A percentile compares a stretch with the other conserved stretches of the same genome.
phyloP scores from a whole-genome alignment of 2,329 filamentous ascomycete genomes.

The Xylariaceae sp. region DNA sequence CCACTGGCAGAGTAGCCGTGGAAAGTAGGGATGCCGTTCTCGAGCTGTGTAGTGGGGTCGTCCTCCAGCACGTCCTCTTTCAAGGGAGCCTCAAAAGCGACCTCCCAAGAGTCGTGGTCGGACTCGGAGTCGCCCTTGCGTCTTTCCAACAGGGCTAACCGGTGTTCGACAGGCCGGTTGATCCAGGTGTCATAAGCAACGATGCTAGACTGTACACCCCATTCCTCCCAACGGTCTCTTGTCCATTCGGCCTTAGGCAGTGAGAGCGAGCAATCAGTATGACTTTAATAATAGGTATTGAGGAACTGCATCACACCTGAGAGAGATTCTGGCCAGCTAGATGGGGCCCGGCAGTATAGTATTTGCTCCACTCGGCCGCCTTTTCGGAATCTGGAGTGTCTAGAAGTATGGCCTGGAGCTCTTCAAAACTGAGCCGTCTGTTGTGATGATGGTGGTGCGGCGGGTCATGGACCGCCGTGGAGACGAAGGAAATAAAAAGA shows the following conservation, averaged over 20 bases:
- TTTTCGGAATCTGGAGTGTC: conserved; percentile 52
- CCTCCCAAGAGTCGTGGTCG: conserved; percentile 42
- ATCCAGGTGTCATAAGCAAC: conserved; percentile 70
- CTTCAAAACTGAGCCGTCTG: conserved; percentile 37
- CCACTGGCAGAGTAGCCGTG: conserved; percentile 91
- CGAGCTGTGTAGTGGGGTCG: conserved; percentile 69
- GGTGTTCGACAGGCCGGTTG: conserved; percentile 70
- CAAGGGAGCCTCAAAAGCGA: conserved; percentile 73
- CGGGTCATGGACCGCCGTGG: conserved; percentile 32
- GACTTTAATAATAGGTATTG: too few relatives aligned
- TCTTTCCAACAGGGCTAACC: conserved; percentile 59
- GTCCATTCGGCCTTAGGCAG: conserved; percentile 71
- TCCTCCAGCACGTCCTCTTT: conserved; percentile 80
- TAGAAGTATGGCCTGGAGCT: conserved; percentile 52
- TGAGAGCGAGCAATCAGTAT: background rate
- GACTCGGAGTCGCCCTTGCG: conserved; percentile 31
- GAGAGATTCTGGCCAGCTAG: conserved; percentile 72
- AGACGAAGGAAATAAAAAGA: conserved; percentile 44
- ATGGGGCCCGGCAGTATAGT: conserved; percentile 73
- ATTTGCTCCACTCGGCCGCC: conserved; percentile 66
- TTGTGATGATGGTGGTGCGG: conserved; percentile 23
- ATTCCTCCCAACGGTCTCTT: conserved; percentile 64
- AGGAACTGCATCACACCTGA: too few relatives aligned
- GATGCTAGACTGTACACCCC: conserved; percentile 60
- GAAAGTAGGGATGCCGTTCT: conserved; percentile 77